Conservation (phyloP, 108 stramenopile species). For the Seminavis robusta region DNA sequence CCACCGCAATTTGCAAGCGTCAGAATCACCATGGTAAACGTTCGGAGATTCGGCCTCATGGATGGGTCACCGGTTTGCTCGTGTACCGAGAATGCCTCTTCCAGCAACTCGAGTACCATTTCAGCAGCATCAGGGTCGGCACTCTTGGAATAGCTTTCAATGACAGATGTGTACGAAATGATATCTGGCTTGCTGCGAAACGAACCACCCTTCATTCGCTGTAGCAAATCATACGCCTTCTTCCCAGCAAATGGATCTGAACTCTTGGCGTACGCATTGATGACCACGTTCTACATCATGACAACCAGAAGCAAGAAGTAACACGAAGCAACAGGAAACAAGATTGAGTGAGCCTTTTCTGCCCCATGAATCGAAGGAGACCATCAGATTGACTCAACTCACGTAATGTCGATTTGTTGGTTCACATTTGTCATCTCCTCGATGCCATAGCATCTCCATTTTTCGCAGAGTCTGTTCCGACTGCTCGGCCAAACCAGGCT, state of each 20-base stretch:
- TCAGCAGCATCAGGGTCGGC: constrained; percentile 22
- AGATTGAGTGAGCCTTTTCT: too few relatives aligned
- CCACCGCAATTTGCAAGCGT: constrained; percentile 16
- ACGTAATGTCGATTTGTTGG: constrained; percentile 19
- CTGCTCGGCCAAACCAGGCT: constrained; percentile 9
- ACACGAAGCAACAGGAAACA: too few relatives aligned
- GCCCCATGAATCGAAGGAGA: too few relatives aligned
- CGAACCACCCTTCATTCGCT: constrained; percentile 21
- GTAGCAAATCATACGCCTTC: constrained; percentile 16
- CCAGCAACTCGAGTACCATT: constrained; percentile 21
- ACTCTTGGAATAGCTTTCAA: constrained; percentile 39
- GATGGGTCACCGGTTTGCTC: constrained; percentile 17
- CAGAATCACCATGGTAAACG: constrained; percentile 40
- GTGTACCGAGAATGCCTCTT: constrained; percentile 22
- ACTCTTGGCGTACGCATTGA: constrained; percentile 44
- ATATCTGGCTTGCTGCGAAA: constrained; percentile 29
- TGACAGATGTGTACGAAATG: constrained; percentile 40
- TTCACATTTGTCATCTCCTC: constrained; percentile 11
- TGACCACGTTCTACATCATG: constrained; percentile 41
- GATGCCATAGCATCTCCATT: constrained; percentile 24
- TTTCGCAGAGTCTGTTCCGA: constrained; percentile 17
- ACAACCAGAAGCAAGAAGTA: too few relatives aligned
- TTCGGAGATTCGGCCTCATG: constrained; percentile 39
- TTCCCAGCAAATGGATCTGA: constrained; percentile 3
- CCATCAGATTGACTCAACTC: too few relatives aligned